phyloP scores from a whole-genome alignment of 23 red algal species.

The Gracilaria gracilis region DNA sequence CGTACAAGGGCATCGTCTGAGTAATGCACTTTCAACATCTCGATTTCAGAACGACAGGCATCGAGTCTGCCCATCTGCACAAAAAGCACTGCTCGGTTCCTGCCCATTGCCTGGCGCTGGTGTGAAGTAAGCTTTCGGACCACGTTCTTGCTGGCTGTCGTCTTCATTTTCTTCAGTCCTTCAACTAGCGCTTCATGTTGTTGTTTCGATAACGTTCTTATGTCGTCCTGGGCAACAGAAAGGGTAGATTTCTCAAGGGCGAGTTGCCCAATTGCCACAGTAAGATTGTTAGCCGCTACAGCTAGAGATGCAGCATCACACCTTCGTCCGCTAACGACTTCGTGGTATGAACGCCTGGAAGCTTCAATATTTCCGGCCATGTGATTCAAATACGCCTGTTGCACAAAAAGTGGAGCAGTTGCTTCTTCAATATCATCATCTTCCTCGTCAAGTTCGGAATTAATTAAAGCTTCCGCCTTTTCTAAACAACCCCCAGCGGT shows the following conservation, averaged over 20 bases:
- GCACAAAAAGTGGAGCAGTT: constrained; percentile 56
- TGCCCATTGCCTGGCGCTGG: constrained; percentile 57
- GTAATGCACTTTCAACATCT: constrained; percentile 55
- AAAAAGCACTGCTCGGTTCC: constrained; percentile 63
- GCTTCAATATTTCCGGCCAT: constrained; percentile 50
- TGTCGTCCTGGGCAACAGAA: constrained; percentile 9
- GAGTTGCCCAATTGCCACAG: constrained; percentile 60
- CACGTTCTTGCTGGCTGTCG: constrained; percentile 48
- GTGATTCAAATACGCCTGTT: constrained; percentile 63
- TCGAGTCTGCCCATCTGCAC: constrained; percentile 72
- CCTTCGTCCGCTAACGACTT: constrained; percentile 32
- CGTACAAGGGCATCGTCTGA: constrained; percentile 47
- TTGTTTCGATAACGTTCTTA: constrained; percentile 27
- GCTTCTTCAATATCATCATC: constrained; percentile 52
- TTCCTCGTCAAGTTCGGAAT: constrained; percentile 59
- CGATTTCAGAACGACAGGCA: constrained; percentile 66
- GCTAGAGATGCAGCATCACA: constrained; percentile 68
- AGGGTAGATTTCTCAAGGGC: constrained; percentile 36
- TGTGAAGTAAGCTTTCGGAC: constrained; percentile 59
- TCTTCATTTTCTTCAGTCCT: constrained; percentile 71
- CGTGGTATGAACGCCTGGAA: constrained; percentile 39
- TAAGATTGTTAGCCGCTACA: constrained; percentile 67
- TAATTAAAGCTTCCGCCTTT: constrained; percentile 46
- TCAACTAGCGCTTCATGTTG: constrained; percentile 68
- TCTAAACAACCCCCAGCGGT: constrained; percentile 19